These are phyloP conservation scores for Pseudonitzschia multiseries DNA, from an alignment of 108 stramenopile genomes.

Conservation along the genomic window DNA sequence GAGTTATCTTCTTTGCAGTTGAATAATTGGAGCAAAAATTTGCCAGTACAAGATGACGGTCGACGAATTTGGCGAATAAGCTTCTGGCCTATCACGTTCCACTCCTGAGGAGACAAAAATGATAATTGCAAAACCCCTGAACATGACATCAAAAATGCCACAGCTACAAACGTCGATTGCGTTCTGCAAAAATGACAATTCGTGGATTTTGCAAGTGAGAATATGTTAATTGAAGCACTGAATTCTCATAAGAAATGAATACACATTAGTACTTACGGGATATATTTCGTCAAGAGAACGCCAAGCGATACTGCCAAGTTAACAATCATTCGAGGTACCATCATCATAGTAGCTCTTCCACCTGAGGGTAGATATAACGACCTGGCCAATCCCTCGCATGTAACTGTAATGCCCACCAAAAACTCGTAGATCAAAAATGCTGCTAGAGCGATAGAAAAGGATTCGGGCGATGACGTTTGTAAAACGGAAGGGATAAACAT, in stretches of 20 bases:
- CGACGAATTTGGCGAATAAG: background rate
- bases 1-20: background rate
- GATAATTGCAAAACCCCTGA: slow-evolving; percentile 11
- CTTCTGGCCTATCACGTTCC: background rate
- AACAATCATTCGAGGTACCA: slow-evolving; percentile 43
- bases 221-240: background rate
- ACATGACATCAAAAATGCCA: slow-evolving; percentile 9
- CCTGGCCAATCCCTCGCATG: slow-evolving; percentile 52
- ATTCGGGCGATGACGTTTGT: background rate
- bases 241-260: background rate
- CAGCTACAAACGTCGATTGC: background rate
- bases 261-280: slow-evolving; percentile 2
- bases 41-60: background rate
- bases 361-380: slow-evolving; percentile 44
- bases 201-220: background rate
- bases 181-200: background rate
- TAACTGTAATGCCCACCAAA: slow-evolving; percentile 44
- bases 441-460: slow-evolving; percentile 32
- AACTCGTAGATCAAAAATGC: slow-evolving; percentile 50
- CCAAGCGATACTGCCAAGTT: slow-evolving; percentile 26
- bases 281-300: slow-evolving; percentile 6
- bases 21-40: background rate
- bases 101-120: slow-evolving; percentile 11
- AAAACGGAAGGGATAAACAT: slow-evolving; percentile 37
- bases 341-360: slow-evolving; percentile 45